phyloP scores from a whole-genome alignment of 2,329 filamentous ascomycete species.

The Arthrobotrys sinensis region DNA sequence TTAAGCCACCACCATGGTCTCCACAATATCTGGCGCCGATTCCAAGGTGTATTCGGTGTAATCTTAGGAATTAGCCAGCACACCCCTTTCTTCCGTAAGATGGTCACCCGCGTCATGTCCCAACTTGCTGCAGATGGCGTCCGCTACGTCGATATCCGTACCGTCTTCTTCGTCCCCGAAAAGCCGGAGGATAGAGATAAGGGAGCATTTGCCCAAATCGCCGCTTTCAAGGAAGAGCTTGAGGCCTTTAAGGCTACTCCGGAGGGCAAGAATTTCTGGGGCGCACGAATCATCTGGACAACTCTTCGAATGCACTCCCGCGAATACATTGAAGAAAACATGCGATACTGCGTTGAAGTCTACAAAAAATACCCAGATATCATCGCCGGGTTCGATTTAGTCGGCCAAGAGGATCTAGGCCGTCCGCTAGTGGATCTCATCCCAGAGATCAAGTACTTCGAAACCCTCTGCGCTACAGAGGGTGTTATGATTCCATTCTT shows the following conservation, averaged over 20 bases:
- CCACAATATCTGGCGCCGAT: conserved; percentile 88
- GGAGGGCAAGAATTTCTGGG: conserved; percentile 84
- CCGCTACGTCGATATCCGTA: conserved; percentile 85
- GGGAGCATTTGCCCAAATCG: conserved; percentile 75
- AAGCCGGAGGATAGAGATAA: conserved; percentile 59
- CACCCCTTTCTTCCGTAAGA: conserved; percentile 77
- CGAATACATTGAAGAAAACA: conserved; percentile 79
- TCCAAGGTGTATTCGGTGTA: conserved; percentile 80
- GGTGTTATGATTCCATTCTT: conserved; percentile 90
- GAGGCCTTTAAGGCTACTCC: conserved; percentile 80
- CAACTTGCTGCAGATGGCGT: conserved; percentile 85
- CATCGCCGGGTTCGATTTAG: conserved; percentile 89
- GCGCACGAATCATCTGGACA: conserved; percentile 87
- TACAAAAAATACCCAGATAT: conserved; percentile 85
- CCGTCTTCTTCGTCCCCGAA: conserved; percentile 74
- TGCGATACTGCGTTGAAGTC: conserved; percentile 88
- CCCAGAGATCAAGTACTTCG: conserved; percentile 93
- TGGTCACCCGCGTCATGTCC: conserved; percentile 77
- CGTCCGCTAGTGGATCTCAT: conserved; percentile 82
- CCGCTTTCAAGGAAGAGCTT: conserved; percentile 83
- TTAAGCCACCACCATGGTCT: conserved; percentile 86
- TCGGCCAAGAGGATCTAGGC: conserved; percentile 87
- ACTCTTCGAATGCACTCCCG: conserved; percentile 77
- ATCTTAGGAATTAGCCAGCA: conserved; percentile 71
- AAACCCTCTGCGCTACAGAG: conserved; percentile 83